Evolutionary conservation across 352 stramenopile genomes (phyloP), one percentile per base, ranked within the genome.

Genomic region (Phytophthora sojae): DNA sequence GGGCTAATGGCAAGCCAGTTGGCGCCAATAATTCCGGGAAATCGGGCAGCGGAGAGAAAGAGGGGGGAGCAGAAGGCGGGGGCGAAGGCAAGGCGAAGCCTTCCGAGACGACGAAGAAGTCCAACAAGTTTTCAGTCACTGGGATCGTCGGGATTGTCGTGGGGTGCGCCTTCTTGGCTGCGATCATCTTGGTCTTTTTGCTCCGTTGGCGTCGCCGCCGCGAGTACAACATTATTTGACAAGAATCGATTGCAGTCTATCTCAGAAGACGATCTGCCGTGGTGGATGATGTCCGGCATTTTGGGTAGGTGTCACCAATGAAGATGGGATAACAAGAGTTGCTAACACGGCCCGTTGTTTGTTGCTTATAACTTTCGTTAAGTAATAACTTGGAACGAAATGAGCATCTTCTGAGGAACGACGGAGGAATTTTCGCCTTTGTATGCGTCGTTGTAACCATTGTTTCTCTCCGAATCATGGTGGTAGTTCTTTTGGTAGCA

Each of bases 161-260:
- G 2, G 86, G 77, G 0, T 78, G 70, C 6, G 61, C 75, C 7
- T 85, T 91, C 19, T 42, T 89, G 11, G 62, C 76, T 11, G 76
- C 66, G 5, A 68, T 93, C 9, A 49, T 86, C 7, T 75, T 79
- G 4, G 44, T 84, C 0, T 81, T 80, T 54, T 42, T 94, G 35
- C 49, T 82, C 21, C 77, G 69, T 21, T 19, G 17, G 37, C 74
- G 75, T 39, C 79, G 80, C 25, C 83, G 68, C 23, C 57, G 55
- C 17, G 86, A 81, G 2, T 94, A 94, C 57, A 77, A 85, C 4
- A 63, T 73, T 2, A 86, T 92, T 37, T 89, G 63, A 81, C 12
- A 37, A 67, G 29, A 4, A 11, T 21, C 37, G 8, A 35, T 7
- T 35, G 37, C 11, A 8, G 44, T 21, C n/a, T 30, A 55, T 11